Conservation (phyloP, 805 yeast genomes). For the Candida sithepensis region DNA sequence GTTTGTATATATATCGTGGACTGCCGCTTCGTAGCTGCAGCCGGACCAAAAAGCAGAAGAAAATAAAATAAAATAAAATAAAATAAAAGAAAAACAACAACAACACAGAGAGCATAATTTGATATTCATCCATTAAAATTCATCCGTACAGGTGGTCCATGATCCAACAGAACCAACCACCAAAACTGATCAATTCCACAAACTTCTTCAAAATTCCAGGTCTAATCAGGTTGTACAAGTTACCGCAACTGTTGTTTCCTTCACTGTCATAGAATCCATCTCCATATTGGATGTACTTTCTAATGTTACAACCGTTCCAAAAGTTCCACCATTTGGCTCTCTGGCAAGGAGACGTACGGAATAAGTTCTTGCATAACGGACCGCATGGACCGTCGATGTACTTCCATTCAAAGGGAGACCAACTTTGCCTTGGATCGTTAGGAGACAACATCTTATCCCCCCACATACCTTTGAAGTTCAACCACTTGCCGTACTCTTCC, state of each 20-base stretch:
- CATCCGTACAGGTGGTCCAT: constrained; percentile 39
- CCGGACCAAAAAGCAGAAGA: no score
- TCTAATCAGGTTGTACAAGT: constrained; percentile 22
- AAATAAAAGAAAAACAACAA: neutral
- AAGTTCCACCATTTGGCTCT: constrained; percentile 91
- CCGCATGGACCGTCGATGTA: constrained; percentile 94
- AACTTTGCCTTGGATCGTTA: constrained; percentile 73
- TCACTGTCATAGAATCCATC: constrained; percentile 80
- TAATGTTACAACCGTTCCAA: constrained; percentile 75
- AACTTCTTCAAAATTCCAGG: constrained; percentile 27
- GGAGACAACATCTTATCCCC: constrained; percentile 73
- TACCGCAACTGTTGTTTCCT: constrained; percentile 75
- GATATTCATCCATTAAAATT: no score
- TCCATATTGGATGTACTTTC: constrained; percentile 73
- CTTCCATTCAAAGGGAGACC: constrained; percentile 86
- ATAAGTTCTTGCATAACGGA: constrained; percentile 74
- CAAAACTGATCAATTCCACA: constrained; percentile 37
- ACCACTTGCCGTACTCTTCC: constrained; percentile 63
- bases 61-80: neutral
- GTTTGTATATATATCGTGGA: no score
- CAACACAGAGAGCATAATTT: neutral
- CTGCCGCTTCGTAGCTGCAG: no score
- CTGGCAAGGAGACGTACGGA: constrained; percentile 73
- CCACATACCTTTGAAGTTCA: constrained; percentile 81
- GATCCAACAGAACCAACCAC: constrained; percentile 43